Evolutionary conservation across 805 yeast genomes (phyloP).

Genomic region (Debaryomyces prosopidis): DNA sequence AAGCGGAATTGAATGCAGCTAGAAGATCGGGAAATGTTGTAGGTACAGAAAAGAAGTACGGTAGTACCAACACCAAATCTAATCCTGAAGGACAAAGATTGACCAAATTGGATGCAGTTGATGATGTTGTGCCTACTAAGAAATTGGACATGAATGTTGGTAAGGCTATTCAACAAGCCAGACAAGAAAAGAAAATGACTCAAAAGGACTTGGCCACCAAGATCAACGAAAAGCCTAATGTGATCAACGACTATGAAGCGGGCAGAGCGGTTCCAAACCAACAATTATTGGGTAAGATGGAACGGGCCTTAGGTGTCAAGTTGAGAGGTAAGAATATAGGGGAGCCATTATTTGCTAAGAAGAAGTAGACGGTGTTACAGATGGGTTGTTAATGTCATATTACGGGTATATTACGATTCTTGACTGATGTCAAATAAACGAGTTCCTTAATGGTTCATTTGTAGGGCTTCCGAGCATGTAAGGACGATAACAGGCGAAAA

Average conservation of each 20-base stretch:
- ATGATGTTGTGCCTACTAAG: slow-evolving; percentile 90
- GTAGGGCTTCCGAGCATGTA: too few relatives aligned
- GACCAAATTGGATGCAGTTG: slow-evolving; percentile 89
- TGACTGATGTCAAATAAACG: background rate
- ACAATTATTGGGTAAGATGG: slow-evolving; percentile 88
- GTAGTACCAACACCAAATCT: slow-evolving; percentile 54
- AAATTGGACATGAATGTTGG: slow-evolving; percentile 86
- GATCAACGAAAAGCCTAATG: slow-evolving; percentile 93
- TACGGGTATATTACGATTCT: background rate
- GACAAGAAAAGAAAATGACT: slow-evolving; percentile 84
- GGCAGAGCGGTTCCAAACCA: slow-evolving; percentile 97
- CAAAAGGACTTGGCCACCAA: slow-evolving; percentile 97
- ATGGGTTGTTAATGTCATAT: background rate
- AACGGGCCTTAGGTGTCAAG: slow-evolving; percentile 91
- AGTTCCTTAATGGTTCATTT: background rate
- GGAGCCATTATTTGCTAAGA: slow-evolving; percentile 70
- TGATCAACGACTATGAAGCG: slow-evolving; percentile 94
- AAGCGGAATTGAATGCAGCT: slow-evolving; percentile 84
- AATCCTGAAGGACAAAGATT: slow-evolving; percentile 93
- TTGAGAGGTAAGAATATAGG: slow-evolving; percentile 96
- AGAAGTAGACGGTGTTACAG: slow-evolving; percentile 28
- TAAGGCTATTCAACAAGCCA: slow-evolving; percentile 77
- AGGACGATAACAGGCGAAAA: too few relatives aligned
- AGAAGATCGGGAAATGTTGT: slow-evolving; percentile 89
- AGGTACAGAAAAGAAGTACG: slow-evolving; percentile 91